Base-by-base conservation (phyloP, 371 early-diverging fungal species). In the Rhizomucor pusillus region DNA sequence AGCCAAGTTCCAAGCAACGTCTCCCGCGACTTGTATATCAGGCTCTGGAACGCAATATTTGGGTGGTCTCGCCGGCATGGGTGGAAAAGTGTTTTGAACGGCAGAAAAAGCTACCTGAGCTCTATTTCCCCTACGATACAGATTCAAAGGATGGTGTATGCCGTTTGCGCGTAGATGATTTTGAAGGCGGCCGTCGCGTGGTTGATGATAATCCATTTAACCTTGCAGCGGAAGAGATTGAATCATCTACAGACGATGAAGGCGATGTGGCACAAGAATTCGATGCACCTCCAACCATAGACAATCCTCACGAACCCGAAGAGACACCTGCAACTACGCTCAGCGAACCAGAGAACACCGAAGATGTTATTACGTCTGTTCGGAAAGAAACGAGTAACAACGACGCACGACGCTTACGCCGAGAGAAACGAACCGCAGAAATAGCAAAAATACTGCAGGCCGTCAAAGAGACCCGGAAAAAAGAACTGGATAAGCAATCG, bases 91-190 rank as follows among this genome's bases (percentile, higher is more conserved):
- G 60, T 33, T 60, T 48, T 45, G 54, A 60, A 16, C 35, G 23
- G 35, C 43, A 44, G 25, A 36, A 49, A 41, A 33, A 50, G 9
- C 41, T 53, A 12, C 41, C 43, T 24, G 60, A 60, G 36, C 10
- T 34, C n/a, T 50, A 43, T 54, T 60, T 47, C 22, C 60, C 60
- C n/a, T 60, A 34, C 41, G 54, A 60, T 41, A 47, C 44, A 14
- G 48, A 55, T 48, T 19, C 39, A 40, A 24, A 11, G 22, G 18
- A 36, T 24, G 13, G 9, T 9, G 23, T n/a, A 19, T 22, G 41
- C 16, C 51, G 14, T 37, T 13, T 19, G 18, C 13, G 20, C 19
- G 40, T 37, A 12, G 41, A 41, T 19, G 41, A 41, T 16, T 14
- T 10, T 18, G 9, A 48, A 34, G 18, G 11, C 18, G 11, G 34